phyloP scores from a whole-genome alignment of 2,329 filamentous ascomycete species.

The Aspergillus hiratsukae region DNA sequence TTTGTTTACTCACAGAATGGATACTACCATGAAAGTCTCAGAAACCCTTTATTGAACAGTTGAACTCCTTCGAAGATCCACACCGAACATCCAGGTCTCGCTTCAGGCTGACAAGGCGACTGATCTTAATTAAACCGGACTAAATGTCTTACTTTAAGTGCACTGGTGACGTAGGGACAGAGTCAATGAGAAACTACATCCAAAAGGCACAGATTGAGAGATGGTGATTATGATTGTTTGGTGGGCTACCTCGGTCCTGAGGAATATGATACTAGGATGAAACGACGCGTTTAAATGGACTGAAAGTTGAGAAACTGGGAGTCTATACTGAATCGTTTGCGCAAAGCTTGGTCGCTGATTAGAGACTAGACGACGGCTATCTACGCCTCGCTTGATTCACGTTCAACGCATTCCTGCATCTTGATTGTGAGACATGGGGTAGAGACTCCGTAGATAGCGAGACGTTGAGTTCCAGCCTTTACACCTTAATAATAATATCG shows the following conservation, averaged over 20 bases:
- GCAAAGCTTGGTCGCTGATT: neutral
- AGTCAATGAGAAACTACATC: neutral
- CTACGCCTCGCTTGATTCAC: no score
- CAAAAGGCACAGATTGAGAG: neutral
- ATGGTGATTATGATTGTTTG: neutral
- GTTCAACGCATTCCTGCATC: neutral
- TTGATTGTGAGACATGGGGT: neutral
- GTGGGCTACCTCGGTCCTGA: neutral
- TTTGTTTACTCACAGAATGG: neutral
- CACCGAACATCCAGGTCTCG: neutral
- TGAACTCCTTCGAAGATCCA: no score
- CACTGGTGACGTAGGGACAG: neutral
- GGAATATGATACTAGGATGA: no score
- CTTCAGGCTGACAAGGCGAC: neutral
- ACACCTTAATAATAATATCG: no score
- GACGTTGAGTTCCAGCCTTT: no score
- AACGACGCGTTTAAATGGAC: no score
- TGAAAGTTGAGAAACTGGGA: neutral
- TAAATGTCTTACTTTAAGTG: neutral
- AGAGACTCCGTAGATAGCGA: neutral
- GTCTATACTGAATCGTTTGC: neutral
- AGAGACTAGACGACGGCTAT: neutral
- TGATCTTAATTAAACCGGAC: neutral
- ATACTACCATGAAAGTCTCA: neutral
- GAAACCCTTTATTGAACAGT: neutral